A percentile compares a stretch with the other conserved stretches of the same genome.
Evolutionary conservation across 2,329 filamentous ascomycete species (phyloP).

Genomic region (Rhynchosporium agropyri): DNA sequence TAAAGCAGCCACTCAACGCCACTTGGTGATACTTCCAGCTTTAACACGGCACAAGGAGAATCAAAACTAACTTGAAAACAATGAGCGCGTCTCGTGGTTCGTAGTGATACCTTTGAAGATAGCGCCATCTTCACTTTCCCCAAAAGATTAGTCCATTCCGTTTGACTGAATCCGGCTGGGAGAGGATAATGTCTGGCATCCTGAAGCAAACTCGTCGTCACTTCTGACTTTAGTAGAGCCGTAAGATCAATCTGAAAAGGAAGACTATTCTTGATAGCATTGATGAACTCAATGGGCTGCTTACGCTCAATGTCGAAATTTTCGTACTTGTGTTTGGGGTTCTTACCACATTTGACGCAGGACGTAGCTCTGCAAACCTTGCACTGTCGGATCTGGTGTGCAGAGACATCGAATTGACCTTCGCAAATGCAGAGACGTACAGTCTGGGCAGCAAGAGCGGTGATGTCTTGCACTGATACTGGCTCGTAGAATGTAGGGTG

Average conservation of each 20-base stretch:
- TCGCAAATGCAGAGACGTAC: conserved; percentile 61
- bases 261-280: conserved; percentile 46
- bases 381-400: conserved; percentile 51
- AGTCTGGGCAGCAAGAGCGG: conserved; percentile 40
- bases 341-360: conserved; percentile 56
- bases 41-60: conserved; percentile 45
- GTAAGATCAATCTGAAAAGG: conserved; percentile 47
- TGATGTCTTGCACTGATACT: conserved; percentile 25
- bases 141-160: conserved; percentile 32
- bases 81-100: conserved; percentile 41
- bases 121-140: conserved; percentile 42
- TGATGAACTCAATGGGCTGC: conserved; percentile 49
- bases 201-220: background rate
- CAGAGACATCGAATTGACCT: conserved; percentile 46
- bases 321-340: conserved; percentile 48
- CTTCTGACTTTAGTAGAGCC: conserved; percentile 10
- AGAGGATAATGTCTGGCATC: background rate
- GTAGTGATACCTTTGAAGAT: conserved; percentile 42
- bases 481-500: conserved; percentile 18
- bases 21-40: conserved; percentile 43
- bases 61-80: conserved; percentile 49
- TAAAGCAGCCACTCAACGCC: conserved; percentile 52
- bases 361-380: conserved; percentile 55
- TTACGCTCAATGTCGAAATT: conserved; percentile 38
- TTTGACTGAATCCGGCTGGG: conserved; percentile 17